Evolutionary conservation across 2,329 filamentous ascomycete species (phyloP).

Genomic region (Fusarium odoratissimum): DNA sequence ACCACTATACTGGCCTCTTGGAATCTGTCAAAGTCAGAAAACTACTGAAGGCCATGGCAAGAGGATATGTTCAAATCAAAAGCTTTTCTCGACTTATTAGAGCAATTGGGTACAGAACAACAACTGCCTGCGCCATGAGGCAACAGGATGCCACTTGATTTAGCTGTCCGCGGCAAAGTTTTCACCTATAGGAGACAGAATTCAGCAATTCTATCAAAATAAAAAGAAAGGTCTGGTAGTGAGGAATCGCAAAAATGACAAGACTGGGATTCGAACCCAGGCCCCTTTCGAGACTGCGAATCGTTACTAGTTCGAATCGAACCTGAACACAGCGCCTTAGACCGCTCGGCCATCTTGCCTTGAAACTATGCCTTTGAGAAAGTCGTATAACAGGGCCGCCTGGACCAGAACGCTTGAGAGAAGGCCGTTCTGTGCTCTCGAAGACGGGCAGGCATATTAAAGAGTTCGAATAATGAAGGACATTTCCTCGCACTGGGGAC

Average conservation of each 20-base stretch:
- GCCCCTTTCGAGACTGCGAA: constrained; percentile 43
- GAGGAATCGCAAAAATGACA: constrained; percentile 7
- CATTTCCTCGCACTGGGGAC: rapidly evolving
- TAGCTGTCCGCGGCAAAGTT: no score
- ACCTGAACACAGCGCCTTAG: constrained; percentile 43
- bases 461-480: no score
- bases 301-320: constrained; percentile 33
- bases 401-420: rapidly evolving
- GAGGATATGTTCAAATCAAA: rapidly evolving
- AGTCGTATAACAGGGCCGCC: rapidly evolving
- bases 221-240: neutral
- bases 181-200: no score
- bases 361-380: rapidly evolving
- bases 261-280: constrained; percentile 41
- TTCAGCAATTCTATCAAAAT: neutral
- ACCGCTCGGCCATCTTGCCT: constrained; percentile 37
- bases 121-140: rapidly evolving
- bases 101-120: rapidly evolving
- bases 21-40: rapidly evolving
- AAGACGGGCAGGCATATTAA: no score
- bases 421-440: neutral
- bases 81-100: rapidly evolving
- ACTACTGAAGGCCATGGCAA: rapidly evolving
- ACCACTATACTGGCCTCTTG: rapidly evolving
- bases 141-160: no score